These are phyloP conservation scores for Thermochaetoides thermophila DNA, from an alignment of 495 filamentous ascomycete genomes.

Conservation along the genomic window DNA sequence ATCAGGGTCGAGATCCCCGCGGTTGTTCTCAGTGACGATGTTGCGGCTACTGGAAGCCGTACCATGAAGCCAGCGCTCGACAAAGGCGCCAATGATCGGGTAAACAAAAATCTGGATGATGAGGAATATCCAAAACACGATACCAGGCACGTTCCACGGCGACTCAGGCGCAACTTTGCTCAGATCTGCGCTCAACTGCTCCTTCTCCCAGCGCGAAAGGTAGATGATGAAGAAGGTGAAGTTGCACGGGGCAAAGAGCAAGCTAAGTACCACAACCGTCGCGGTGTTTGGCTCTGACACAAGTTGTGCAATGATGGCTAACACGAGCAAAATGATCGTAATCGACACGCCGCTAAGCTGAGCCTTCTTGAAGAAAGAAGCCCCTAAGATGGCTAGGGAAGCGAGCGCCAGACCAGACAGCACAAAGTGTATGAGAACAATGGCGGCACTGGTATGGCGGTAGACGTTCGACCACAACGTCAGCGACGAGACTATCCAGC, in stretches of 20 bases:
- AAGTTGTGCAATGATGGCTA: conserved; percentile 58
- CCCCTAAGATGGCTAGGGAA: conserved; percentile 55
- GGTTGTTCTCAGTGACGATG: conserved; percentile 26
- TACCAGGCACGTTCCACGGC: conserved; percentile 46
- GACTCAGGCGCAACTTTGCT: conserved; percentile 40
- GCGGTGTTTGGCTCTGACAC: conserved; percentile 38
- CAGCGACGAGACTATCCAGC: conserved; percentile 52
- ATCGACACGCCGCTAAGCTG: conserved; percentile 60
- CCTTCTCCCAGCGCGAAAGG: conserved; percentile 51
- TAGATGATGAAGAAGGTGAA: conserved; percentile 57
- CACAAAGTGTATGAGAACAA: conserved; percentile 49
- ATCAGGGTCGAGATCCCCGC: conserved; percentile 19
- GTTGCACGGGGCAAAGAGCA: conserved; percentile 65
- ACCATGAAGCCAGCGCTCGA: conserved; percentile 64
- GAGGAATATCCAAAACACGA: conserved; percentile 54
- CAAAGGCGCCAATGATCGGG: conserved; percentile 50
- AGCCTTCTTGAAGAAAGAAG: conserved; percentile 59
- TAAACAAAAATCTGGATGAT: conserved; percentile 60
- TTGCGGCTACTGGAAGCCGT: conserved; percentile 49
- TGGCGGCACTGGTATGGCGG: conserved; percentile 38
- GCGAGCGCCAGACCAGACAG: conserved; percentile 48
- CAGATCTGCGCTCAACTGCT: conserved; percentile 40
- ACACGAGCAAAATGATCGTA: conserved; percentile 46
- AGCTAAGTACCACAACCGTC: conserved; percentile 44
- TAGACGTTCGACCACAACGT: conserved; percentile 50